A percentile compares a stretch with the other conserved stretches of the same genome.
phyloP scores from a whole-genome alignment of 2,329 filamentous ascomycete genomes.

The Calonectria ilicicola region DNA sequence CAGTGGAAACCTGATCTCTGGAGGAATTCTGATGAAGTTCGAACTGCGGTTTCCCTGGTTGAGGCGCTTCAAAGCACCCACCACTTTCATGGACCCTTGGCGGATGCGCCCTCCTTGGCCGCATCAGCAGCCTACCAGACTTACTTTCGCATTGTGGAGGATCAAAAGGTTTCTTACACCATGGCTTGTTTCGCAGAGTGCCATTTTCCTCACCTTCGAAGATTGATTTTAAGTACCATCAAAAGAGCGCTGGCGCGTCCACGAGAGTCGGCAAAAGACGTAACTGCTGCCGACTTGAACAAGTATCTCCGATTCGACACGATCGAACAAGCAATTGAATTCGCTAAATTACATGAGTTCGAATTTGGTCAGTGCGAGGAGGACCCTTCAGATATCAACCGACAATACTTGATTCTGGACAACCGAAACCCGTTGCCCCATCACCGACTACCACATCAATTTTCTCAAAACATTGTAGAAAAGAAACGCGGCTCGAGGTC shows the following conservation, averaged over 20 bases:
- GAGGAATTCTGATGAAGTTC: constrained; percentile 67
- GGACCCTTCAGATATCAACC: constrained; percentile 49
- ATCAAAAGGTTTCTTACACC: constrained; percentile 71
- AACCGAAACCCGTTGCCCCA: constrained; percentile 58
- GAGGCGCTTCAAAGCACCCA: constrained; percentile 70
- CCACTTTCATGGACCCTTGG: constrained; percentile 68
- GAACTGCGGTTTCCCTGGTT: constrained; percentile 70
- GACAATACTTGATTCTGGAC: constrained; percentile 58
- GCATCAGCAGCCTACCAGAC: constrained; percentile 63
- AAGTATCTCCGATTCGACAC: constrained; percentile 75
- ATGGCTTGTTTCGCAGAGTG: constrained; percentile 78
- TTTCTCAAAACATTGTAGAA: constrained; percentile 69
- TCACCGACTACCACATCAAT: constrained; percentile 65
- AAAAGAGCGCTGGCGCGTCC: constrained; percentile 67
- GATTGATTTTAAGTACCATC: constrained; percentile 67
- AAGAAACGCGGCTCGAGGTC: constrained; percentile 65
- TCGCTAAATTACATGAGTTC: constrained; percentile 70
- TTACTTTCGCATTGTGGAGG: constrained; percentile 71
- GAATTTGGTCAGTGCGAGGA: constrained; percentile 58
- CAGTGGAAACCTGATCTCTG: constrained; percentile 69
- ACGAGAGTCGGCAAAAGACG: constrained; percentile 68
- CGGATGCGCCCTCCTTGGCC: constrained; percentile 60
- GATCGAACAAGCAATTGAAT: constrained; percentile 73
- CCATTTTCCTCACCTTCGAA: constrained; percentile 72
- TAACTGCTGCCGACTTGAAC: constrained; percentile 68